Evolutionary conservation across 225 moss, liverwort and hornwort species (phyloP).

Genomic region (Marchantia paleacea): DNA sequence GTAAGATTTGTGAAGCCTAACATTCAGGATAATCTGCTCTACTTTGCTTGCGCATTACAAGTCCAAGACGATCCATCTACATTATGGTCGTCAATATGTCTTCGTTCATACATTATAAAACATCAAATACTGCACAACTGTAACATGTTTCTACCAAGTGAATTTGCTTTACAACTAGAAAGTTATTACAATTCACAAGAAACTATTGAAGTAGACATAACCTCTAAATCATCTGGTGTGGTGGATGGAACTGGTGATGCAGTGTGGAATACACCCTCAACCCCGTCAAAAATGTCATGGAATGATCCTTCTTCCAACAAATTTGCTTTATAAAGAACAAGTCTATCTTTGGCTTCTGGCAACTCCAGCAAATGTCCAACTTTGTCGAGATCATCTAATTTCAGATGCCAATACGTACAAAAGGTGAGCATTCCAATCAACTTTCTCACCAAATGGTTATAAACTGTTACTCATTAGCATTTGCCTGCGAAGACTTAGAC

Average conservation of each 20-base stretch:
- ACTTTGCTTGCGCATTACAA: not conserved
- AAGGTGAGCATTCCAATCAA: not conserved
- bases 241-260: conserved; percentile 31
- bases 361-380: conserved; percentile 26
- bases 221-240: conserved; percentile 28
- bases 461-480: no score
- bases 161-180: no score
- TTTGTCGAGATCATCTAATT: conserved; percentile 11
- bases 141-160: no score
- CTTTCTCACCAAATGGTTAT: no score
- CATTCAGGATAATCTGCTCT: not conserved
- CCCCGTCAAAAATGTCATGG: conserved; percentile 30
- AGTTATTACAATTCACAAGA: no score
- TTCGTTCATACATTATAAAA: no score
- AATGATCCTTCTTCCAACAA: conserved; percentile 37
- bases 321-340: conserved; percentile 28
- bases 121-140: no score
- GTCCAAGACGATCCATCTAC: not conserved
- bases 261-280: conserved; percentile 44
- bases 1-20: not conserved
- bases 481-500: no score
- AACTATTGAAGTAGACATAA: not conserved
- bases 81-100: no score
- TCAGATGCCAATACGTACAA: not conserved
- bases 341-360: conserved; percentile 40